phyloP scores from a whole-genome alignment of 2,329 filamentous ascomycete genomes.

The Epichloe hybrida region DNA sequence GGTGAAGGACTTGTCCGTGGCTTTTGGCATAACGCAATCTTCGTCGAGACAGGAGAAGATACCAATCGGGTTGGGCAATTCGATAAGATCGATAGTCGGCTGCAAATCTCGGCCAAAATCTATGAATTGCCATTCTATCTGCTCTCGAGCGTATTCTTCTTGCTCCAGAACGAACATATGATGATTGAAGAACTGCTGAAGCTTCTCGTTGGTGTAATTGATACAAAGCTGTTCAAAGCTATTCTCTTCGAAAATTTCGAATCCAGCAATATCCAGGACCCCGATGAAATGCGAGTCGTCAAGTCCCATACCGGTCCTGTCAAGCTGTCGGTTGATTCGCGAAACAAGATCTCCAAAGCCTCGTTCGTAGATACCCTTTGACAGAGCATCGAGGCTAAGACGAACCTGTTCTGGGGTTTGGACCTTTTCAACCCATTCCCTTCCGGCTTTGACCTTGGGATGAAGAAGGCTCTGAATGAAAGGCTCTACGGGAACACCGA shows the following conservation, averaged over 20 bases:
- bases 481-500: conserved; percentile 71
- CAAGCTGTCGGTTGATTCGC: conserved; percentile 82
- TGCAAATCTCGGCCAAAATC: conserved; percentile 96
- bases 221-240: conserved; percentile 99
- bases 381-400: conserved; percentile 74
- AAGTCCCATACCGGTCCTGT: conserved; percentile 66
- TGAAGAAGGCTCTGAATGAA: conserved; percentile 85
- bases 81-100: conserved; percentile 94
- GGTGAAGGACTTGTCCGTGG: conserved; percentile 90
- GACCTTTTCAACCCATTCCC: conserved; percentile 97
- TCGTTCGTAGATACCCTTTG: conserved; percentile 96
- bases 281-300: conserved; percentile 95
- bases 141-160: conserved; percentile 91
- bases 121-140: conserved; percentile 99
- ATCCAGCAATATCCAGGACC: conserved; percentile 95
- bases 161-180: conserved; percentile 99
- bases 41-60: conserved; percentile 98
- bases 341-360: conserved; percentile 86
- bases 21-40: conserved; percentile 97
- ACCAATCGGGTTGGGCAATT: conserved; percentile 90
- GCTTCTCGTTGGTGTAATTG: conserved; percentile 98
- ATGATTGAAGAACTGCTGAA: conserved; percentile 99
- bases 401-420: conserved; percentile 95
- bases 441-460: conserved; percentile 84
- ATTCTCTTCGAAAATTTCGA: conserved; percentile 97